Percentiles rank a stretch among this genome's conserved stretches.
Evolutionary conservation across 129 eudicot genomes (phyloP).

Genomic region (Helianthus tuberosus): DNA sequence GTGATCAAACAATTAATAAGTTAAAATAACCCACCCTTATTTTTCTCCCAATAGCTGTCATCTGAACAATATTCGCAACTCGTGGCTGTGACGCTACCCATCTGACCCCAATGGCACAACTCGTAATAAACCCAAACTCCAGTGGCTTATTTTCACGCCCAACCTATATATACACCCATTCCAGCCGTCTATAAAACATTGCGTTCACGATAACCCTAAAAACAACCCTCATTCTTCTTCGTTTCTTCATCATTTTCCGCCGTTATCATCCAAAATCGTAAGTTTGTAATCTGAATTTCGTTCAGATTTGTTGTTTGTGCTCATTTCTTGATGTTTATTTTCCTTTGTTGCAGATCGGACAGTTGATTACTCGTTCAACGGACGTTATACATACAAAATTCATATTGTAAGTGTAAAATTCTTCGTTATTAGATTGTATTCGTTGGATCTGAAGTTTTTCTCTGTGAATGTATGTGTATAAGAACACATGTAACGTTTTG

Average conservation of each 20-base stretch:
- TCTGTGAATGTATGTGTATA: constrained; percentile 24
- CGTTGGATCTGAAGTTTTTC: constrained; percentile 1
- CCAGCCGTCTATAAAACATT: constrained; percentile 15
- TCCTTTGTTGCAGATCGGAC: constrained; percentile 29
- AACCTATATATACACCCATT: constrained; percentile 26
- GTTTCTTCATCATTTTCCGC: not conserved
- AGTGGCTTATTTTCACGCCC: constrained; percentile 17
- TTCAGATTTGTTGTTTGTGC: not conserved
- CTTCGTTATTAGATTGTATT: not conserved
- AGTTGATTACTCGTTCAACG: constrained; percentile 13
- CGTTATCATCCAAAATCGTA: not conserved
- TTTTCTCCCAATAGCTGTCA: constrained; percentile 20
- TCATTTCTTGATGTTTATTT: constrained; percentile 16
- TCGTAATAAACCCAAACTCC: constrained; percentile 13
- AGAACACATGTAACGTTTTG: not conserved
- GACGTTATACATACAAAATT: constrained; percentile 12
- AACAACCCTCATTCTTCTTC: constrained; percentile 2
- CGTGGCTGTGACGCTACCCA: constrained; percentile 33
- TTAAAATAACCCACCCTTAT: not conserved
- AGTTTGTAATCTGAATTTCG: not conserved
- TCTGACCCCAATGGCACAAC: constrained; percentile 25
- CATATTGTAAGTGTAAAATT: constrained; percentile 23
- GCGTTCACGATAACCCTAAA: constrained; percentile 32
- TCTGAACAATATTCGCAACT: constrained; percentile 33
- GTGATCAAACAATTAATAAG: not conserved